Evolutionary conservation across 2,329 filamentous ascomycete species (phyloP).

Genomic region (Aschersonia sp.): DNA sequence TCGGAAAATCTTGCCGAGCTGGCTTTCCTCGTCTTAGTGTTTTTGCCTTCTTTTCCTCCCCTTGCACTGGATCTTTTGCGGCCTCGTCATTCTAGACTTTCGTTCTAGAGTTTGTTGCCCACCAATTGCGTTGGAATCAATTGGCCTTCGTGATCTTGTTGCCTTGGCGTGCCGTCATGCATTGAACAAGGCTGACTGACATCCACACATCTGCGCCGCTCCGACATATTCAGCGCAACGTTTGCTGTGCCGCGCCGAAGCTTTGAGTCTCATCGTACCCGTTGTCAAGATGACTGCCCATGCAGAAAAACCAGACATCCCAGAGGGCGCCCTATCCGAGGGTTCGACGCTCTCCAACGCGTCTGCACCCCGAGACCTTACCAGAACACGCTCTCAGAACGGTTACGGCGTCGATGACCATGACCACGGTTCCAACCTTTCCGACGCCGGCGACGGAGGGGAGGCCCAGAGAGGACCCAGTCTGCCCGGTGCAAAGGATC

Average conservation of each 20-base stretch:
- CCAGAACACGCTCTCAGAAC: slow-evolving; percentile 23
- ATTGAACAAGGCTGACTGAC: too few relatives aligned
- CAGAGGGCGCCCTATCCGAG: neutral
- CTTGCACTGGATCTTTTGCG: too few relatives aligned
- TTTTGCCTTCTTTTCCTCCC: too few relatives aligned
- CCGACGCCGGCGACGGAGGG: slow-evolving; percentile 3
- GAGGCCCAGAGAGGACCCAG: slow-evolving; percentile 1
- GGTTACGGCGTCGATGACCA: slow-evolving; percentile 26
- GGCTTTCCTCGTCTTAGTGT: too few relatives aligned
- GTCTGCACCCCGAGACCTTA: neutral
- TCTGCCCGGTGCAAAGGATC: slow-evolving; percentile 19
- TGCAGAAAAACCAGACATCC: slow-evolving; percentile 2
- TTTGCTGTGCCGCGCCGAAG: neutral
- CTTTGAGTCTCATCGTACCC: neutral
- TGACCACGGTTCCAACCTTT: neutral
- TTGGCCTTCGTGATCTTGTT: too few relatives aligned
- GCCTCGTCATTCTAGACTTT: too few relatives aligned
- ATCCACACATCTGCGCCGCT: too few relatives aligned
- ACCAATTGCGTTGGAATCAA: too few relatives aligned
- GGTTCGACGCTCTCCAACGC: neutral
- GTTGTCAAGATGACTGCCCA: neutral
- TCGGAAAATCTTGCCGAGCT: too few relatives aligned
- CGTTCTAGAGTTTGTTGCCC: too few relatives aligned
- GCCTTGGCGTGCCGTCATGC: too few relatives aligned
- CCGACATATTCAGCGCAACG: too few relatives aligned